Conservation (phyloP, 2,329 filamentous ascomycete species). For the Tolypocladium album region DNA sequence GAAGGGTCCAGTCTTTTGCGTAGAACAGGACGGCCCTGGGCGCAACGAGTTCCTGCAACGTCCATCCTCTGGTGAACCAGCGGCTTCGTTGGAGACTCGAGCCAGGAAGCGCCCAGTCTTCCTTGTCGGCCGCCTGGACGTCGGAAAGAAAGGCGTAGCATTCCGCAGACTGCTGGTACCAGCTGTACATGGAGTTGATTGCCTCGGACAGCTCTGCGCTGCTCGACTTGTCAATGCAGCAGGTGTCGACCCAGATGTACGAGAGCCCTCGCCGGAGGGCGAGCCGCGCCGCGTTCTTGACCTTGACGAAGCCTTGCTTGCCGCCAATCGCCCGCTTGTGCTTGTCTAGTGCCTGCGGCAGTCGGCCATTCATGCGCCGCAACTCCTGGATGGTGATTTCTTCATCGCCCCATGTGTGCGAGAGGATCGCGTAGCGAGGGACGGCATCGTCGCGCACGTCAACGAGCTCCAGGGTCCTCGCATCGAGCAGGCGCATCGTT, state of each 20-base stretch:
- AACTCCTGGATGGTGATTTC: constrained; percentile 16
- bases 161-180: neutral
- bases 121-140: neutral
- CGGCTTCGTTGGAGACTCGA: neutral
- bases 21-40: neutral
- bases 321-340: neutral
- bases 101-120: neutral
- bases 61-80: neutral
- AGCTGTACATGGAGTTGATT: constrained; percentile 3
- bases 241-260: constrained; percentile 17
- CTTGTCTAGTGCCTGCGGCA: neutral
- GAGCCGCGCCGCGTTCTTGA: constrained; percentile 3
- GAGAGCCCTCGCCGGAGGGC: constrained; percentile 2
- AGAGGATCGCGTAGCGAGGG: constrained; percentile 22
- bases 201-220: constrained; percentile 3
- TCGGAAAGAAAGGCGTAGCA: constrained; percentile 3
- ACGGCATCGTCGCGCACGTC: constrained; percentile 7
- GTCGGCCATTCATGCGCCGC: constrained; percentile 1
- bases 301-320: neutral
- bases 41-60: neutral
- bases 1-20: neutral
- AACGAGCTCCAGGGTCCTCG: constrained; percentile 12
- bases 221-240: constrained; percentile 4
- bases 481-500: neutral
- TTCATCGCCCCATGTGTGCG: constrained; percentile 21